A percentile compares a stretch with the other conserved stretches of the same genome.
phyloP scores from a whole-genome alignment of 75 land plant species.

The Selaginella tamariscina region DNA sequence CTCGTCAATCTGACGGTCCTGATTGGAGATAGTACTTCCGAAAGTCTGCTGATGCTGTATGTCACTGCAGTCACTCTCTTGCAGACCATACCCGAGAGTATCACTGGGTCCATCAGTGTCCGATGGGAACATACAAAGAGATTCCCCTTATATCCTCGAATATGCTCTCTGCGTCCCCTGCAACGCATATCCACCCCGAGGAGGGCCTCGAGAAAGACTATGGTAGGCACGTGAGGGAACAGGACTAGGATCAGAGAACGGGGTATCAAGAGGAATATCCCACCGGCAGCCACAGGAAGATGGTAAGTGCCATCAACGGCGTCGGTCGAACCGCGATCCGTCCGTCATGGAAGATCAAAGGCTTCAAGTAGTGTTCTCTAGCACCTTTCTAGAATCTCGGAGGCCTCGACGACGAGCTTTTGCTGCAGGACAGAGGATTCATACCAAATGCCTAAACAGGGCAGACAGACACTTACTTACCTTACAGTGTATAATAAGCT shows the following conservation, averaged over 20 bases:
- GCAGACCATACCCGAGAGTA: conserved; percentile 1
- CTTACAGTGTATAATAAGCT: not conserved
- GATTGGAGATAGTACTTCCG: conserved; percentile 24
- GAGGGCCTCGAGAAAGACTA: not conserved
- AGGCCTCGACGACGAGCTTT: not conserved
- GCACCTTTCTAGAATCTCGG: not conserved
- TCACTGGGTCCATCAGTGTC: conserved; percentile 19
- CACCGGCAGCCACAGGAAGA: conserved; percentile 66
- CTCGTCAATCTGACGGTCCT: conserved; percentile 17
- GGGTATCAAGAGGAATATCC: conserved; percentile 29
- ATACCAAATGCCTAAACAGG: too few species aligned
- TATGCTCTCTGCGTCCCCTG: not conserved
- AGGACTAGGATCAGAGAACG: conserved; percentile 15
- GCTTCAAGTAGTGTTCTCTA: conserved; percentile 38
- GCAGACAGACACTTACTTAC: not conserved
- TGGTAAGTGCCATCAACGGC: conserved; percentile 24
- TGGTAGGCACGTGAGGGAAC: not conserved
- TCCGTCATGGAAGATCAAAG: conserved; percentile 71
- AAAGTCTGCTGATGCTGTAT: conserved; percentile 17
- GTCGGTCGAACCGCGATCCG: conserved; percentile 52
- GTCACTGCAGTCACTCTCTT: conserved; percentile 17
- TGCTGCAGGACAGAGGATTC: too few species aligned
- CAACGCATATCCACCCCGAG: not conserved
- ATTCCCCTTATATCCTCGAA: not conserved
- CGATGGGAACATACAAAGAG: conserved; percentile 24